A percentile compares a stretch with the other conserved stretches of the same genome.
These are phyloP conservation scores for Xylaria polymorpha DNA, from an alignment of 2,329 filamentous ascomycete genomes.

Conservation along the genomic window DNA sequence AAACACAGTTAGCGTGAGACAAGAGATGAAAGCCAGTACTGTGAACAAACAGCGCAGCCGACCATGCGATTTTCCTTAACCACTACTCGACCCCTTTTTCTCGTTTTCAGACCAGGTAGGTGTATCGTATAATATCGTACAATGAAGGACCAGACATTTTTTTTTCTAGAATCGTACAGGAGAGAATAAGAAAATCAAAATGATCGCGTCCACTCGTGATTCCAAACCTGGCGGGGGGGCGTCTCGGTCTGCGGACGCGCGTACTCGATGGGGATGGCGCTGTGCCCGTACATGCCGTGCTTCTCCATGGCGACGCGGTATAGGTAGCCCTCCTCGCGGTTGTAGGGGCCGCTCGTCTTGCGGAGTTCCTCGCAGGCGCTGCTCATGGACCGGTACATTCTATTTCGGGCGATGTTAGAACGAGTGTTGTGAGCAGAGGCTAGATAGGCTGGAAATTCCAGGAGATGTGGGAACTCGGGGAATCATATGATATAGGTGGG, in stretches of 20 bases:
- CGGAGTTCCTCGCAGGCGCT: conserved; percentile 87
- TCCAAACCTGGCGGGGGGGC: conserved; percentile 84
- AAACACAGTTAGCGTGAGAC: not conserved
- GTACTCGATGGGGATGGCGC: conserved; percentile 91
- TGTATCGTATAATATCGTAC: not conserved
- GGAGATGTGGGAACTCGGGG: not conserved
- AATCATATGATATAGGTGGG: not conserved
- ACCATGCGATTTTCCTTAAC: not conserved
- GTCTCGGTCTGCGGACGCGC: conserved; percentile 85
- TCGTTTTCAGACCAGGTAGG: not conserved
- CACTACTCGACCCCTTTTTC: no score
- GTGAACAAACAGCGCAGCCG: not conserved
- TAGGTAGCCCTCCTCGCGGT: conserved; percentile 74
- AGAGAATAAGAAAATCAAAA: not conserved
- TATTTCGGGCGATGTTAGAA: conserved; percentile 29
- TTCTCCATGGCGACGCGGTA: conserved; percentile 93
- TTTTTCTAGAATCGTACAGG: not conserved
- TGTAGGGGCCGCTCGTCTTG: conserved; percentile 66
- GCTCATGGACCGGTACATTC: conserved; percentile 82
- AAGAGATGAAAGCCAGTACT: not conserved
- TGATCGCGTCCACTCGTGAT: conserved; percentile 84
- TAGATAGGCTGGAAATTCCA: no score
- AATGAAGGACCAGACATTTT: not conserved
- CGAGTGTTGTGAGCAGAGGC: no score
- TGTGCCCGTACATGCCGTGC: conserved; percentile 79